phyloP scores from a whole-genome alignment of 306 rosid species.

The Cucurbita argyrosperma region DNA sequence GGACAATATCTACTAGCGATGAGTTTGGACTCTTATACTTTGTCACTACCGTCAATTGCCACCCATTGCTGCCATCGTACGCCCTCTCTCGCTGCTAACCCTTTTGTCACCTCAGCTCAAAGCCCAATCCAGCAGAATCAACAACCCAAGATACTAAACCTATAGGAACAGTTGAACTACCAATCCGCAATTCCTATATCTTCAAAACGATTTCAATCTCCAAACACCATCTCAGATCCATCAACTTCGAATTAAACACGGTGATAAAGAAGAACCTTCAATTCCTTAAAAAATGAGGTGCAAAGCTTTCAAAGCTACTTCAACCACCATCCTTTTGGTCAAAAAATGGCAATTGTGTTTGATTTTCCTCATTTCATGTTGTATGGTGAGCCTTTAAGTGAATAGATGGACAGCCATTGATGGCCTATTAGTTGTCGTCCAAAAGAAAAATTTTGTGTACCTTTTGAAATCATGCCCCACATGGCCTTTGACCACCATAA shows the following conservation, averaged over 20 bases:
- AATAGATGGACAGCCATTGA: neutral
- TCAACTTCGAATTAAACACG: constrained; percentile 9
- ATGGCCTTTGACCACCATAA: constrained; percentile 8
- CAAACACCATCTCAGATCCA: constrained; percentile 44
- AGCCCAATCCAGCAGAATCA: constrained; percentile 18
- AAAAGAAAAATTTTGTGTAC: neutral
- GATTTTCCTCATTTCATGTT: neutral
- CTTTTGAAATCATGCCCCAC: constrained; percentile 11
- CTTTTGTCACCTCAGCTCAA: constrained; percentile 17
- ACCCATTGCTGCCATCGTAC: too few relatives aligned
- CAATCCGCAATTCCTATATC: constrained; percentile 9
- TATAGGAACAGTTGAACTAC: constrained; percentile 11
- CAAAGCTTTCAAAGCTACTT: constrained; percentile 1
- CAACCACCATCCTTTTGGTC: neutral
- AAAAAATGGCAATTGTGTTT: neutral
- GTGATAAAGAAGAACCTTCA: constrained; percentile 18
- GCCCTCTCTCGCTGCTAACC: constrained; percentile 5
- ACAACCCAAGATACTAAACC: constrained; percentile 5
- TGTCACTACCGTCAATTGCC: too few relatives aligned
- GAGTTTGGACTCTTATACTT: too few relatives aligned
- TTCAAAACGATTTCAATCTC: neutral
- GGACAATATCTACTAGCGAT: too few relatives aligned
- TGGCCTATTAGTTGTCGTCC: constrained; percentile 4
- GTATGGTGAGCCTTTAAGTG: neutral
- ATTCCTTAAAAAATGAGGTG: neutral